Evolutionary conservation across 2,329 filamentous ascomycete species (phyloP).

Genomic region (Cladorrhinum sp.): DNA sequence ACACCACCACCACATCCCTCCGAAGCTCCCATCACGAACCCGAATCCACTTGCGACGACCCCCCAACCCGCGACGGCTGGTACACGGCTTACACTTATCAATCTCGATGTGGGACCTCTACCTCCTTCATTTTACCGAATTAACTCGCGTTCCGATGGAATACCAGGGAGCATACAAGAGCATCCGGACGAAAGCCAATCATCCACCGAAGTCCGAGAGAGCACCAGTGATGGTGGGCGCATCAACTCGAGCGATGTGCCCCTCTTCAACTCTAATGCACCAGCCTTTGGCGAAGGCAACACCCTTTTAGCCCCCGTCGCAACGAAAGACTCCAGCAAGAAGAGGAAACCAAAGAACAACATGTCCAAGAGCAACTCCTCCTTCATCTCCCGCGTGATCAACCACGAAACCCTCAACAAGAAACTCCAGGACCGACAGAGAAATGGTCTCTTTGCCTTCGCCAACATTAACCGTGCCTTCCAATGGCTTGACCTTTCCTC

Average conservation of each 20-base stretch:
- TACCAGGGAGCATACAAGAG: slow-evolving; percentile 56
- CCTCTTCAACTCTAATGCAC: slow-evolving; percentile 44
- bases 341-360: slow-evolving; percentile 94
- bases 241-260: slow-evolving; percentile 51
- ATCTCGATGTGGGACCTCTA: slow-evolving; percentile 59
- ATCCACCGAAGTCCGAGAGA: slow-evolving; percentile 58
- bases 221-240: slow-evolving; percentile 49
- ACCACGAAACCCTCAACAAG: slow-evolving; percentile 77
- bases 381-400: slow-evolving; percentile 94
- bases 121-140: slow-evolving; percentile 55
- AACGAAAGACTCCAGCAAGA: slow-evolving; percentile 72
- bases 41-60: slow-evolving; percentile 85
- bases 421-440: slow-evolving; percentile 72
- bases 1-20: slow-evolving; percentile 95
- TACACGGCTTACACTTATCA: slow-evolving; percentile 77
- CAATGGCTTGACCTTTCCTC: slow-evolving; percentile 93
- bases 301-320: slow-evolving; percentile 62
- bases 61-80: slow-evolving; percentile 80
- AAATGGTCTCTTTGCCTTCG: slow-evolving; percentile 85
- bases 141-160: slow-evolving; percentile 44
- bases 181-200: slow-evolving; percentile 57
- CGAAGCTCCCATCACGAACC: slow-evolving; percentile 80
- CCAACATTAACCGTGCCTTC: slow-evolving; percentile 91
- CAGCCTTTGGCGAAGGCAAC: slow-evolving; percentile 85
- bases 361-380: slow-evolving; percentile 98